These are phyloP conservation scores for Pseudogymnoascus destructans DNA, from an alignment of 2,329 filamentous ascomycete genomes.

Conservation along the genomic window DNA sequence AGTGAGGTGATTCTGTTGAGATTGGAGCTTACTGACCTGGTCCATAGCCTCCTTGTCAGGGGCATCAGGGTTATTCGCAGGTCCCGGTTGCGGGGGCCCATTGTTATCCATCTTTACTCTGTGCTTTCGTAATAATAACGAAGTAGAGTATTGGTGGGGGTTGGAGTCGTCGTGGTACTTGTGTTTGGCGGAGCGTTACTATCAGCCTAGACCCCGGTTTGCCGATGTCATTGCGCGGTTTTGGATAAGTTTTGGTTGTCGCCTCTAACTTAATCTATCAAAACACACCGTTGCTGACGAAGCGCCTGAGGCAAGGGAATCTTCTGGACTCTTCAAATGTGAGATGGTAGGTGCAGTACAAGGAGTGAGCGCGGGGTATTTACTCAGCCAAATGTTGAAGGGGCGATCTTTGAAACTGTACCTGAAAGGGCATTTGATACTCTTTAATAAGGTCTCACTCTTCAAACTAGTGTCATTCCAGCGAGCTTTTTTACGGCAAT, in stretches of 20 bases:
- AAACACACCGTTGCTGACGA: slow-evolving; percentile 5
- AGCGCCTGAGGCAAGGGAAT: not conserved
- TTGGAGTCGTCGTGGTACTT: slow-evolving; percentile 1
- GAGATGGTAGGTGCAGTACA: not conserved
- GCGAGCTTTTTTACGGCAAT: not conserved
- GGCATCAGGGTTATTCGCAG: slow-evolving; percentile 29
- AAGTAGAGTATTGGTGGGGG: not conserved
- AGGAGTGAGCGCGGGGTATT: not conserved
- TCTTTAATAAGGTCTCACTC: not conserved
- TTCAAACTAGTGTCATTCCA: not conserved
- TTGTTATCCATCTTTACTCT: slow-evolving; percentile 6
- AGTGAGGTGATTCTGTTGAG: slow-evolving; percentile 3
- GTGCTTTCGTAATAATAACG: not conserved
- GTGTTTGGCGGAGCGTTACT: not conserved
- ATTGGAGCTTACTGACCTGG: slow-evolving; percentile 30
- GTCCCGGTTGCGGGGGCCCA: slow-evolving; percentile 1
- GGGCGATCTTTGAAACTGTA: not conserved
- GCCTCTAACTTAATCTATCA: slow-evolving; percentile 5
- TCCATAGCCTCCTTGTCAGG: slow-evolving; percentile 48
- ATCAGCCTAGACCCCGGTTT: slow-evolving; percentile 6
- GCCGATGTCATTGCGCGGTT: slow-evolving; percentile 5
- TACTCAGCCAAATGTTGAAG: slow-evolving; percentile 2
- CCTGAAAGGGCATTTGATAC: not conserved
- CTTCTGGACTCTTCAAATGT: slow-evolving; percentile 1
- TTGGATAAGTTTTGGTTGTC: slow-evolving; percentile 2